Conservation (phyloP, 2,329 filamentous ascomycete genomes). For the Aspergillus pseudoviridinutans region DNA sequence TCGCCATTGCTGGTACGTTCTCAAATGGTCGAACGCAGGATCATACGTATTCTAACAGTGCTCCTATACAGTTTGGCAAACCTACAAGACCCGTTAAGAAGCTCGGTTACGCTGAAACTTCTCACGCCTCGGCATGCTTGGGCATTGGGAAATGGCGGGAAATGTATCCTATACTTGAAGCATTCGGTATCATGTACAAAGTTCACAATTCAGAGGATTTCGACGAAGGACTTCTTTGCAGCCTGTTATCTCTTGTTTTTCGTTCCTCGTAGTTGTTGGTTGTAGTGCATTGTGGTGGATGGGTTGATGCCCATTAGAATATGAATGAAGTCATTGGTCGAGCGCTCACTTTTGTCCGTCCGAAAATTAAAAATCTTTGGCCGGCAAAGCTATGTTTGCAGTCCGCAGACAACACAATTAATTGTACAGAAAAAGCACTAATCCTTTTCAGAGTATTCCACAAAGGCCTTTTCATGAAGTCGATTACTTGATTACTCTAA, state of each 20-base stretch:
- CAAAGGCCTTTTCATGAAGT: neutral
- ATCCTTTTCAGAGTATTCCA: neutral
- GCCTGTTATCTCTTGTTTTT: neutral
- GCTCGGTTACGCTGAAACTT: constrained; percentile 14
- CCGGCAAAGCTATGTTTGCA: constrained; percentile 16
- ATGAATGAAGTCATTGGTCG: constrained; percentile 43
- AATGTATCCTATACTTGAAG: constrained; percentile 19
- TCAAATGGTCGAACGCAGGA: neutral
- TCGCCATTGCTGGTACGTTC: constrained; percentile 60
- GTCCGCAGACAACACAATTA: constrained; percentile 15
- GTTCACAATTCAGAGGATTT: constrained; percentile 31
- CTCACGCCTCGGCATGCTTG: constrained; percentile 16
- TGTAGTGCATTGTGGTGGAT: constrained; percentile 16
- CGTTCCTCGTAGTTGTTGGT: constrained; percentile 8
- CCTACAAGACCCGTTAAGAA: constrained; percentile 55
- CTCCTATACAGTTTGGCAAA: constrained; percentile 58
- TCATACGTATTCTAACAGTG: constrained; percentile 20
- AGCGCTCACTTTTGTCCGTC: constrained; percentile 22
- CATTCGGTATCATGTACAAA: constrained; percentile 37
- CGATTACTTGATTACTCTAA: neutral
- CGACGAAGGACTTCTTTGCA: constrained; percentile 9
- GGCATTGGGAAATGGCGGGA: constrained; percentile 17
- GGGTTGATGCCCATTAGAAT: constrained; percentile 20
- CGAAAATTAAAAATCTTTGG: constrained; percentile 39
- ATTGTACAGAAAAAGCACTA: neutral